Conservation (phyloP, 768 basidiomycete species). For the Serpula lacrymans region DNA sequence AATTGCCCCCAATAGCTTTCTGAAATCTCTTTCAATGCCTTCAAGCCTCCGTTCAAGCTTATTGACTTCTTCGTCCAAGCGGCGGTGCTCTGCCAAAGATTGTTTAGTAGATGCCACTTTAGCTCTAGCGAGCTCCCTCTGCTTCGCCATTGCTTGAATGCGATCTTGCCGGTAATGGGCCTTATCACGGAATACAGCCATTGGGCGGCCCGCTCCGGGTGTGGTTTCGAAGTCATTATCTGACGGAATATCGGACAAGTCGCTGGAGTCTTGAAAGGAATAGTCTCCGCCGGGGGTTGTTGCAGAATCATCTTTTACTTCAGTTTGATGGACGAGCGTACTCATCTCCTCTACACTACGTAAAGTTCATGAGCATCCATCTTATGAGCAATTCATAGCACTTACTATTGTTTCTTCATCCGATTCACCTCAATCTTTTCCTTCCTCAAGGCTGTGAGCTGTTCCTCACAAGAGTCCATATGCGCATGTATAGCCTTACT, state of each 20-base stretch:
- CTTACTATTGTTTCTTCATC: conserved; percentile 84
- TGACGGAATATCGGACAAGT: conserved; percentile 66
- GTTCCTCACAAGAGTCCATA: conserved; percentile 88
- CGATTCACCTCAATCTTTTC: conserved; percentile 95
- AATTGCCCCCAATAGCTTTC: conserved; percentile 80
- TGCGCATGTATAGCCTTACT: conserved; percentile 85
- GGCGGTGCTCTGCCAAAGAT: conserved; percentile 77
- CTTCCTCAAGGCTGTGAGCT: conserved; percentile 88
- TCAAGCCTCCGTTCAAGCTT: conserved; percentile 79
- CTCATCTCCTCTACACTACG: conserved; percentile 73
- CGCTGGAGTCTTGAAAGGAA: conserved; percentile 62
- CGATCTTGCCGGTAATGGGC: conserved; percentile 43
- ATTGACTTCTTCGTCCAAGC: conserved; percentile 85
- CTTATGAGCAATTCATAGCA: conserved; percentile 15
- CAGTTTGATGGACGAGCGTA: conserved; percentile 51
- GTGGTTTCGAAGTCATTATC: conserved; percentile 61
- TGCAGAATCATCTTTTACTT: conserved; percentile 44
- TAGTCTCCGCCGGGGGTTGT: conserved; percentile 49
- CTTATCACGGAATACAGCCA: conserved; percentile 47
- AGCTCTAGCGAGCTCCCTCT: conserved; percentile 72
- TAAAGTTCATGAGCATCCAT: conserved; percentile 11
- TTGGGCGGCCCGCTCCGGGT: conserved; percentile 41
- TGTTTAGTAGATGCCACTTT: conserved; percentile 81
- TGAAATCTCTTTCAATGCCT: conserved; percentile 89
- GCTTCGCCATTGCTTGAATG: conserved; percentile 64